Conservation (phyloP, 2,329 filamentous ascomycete genomes). For the Aspergillaceae sp. region DNA sequence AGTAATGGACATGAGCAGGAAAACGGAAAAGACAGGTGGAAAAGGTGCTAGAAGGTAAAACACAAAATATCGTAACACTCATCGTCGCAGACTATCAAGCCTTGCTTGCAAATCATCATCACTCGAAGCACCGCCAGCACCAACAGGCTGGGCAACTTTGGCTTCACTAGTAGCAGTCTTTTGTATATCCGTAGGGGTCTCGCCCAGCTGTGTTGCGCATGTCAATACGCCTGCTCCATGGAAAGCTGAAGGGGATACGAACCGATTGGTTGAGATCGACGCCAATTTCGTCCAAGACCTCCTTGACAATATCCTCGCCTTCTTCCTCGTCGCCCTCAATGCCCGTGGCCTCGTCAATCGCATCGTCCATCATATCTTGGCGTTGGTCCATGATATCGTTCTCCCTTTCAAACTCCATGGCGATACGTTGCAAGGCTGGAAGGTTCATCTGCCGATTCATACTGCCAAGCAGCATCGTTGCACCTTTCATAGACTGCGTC, state of each 20-base stretch:
- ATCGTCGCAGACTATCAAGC: conserved; percentile 71
- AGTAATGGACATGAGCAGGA: neutral
- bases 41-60: neutral
- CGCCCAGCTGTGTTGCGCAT: conserved; percentile 59
- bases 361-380: conserved; percentile 99
- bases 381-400: conserved; percentile 99
- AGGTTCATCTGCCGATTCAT: conserved; percentile 99
- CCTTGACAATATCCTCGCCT: conserved; percentile 91
- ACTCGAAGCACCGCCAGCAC: conserved; percentile 46
- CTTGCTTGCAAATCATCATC: conserved; percentile 93
- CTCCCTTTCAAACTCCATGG: conserved; percentile 97
- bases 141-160: conserved; percentile 75
- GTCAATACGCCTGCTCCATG: conserved; percentile 12
- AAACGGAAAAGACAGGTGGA: neutral
- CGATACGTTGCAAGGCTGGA: conserved; percentile 86
- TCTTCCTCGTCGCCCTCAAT: conserved; percentile 78
- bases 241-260: conserved; percentile 34
- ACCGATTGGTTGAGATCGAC: conserved; percentile 86
- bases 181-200: conserved; percentile 79
- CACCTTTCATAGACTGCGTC: conserved; percentile 99
- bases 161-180: conserved; percentile 63
- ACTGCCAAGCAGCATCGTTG: conserved; percentile 80
- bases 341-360: conserved; percentile 93
- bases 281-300: conserved; percentile 93
- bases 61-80: conserved; percentile 11